Evolutionary conservation across 257 asterid genomes (phyloP), one percentile per base, ranked within the genome.

Genomic region (Catharanthus roseus): DNA sequence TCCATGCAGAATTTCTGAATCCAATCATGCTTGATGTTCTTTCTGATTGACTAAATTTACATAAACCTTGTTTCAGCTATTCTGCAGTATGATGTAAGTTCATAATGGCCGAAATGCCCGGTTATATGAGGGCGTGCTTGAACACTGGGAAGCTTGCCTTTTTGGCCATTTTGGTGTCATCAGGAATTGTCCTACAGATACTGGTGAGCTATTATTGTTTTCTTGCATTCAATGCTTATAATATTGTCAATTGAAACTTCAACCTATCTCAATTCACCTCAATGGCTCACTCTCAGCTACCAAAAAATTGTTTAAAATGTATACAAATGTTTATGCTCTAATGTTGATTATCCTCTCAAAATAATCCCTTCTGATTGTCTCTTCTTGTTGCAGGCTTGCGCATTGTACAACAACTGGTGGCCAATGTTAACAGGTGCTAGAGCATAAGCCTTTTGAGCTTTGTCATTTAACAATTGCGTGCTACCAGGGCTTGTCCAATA

Each of bases 361-460:
- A 33, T 81, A 65, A 70, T 57, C n/a, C 55, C 56, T 63, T 69
- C 69, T 78, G 61, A 44, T 65, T 70, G 11, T 42, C 39, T 74
- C 70, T 67, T 71, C 58, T 78, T 78, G 55, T 82, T 78, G 61
- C 88, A 93, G 98, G 93, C 98, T n/a, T 93, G 98, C 34, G 95
- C 95, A 75, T 72, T 93, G 51, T 93, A 88, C 84, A 78, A 87
- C 76, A 90, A 93, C 77, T 93, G 98, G 98, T 90, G 98, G 98
- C 97, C 98, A 39, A 93, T 93, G 98, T 79, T 93, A 80, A 84
- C 98, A 86, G 97, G 98, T 92, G 65, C 28, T 23, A 23, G 42
- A 34, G 18, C 18, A 16, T 60, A 33, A 18, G 34, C 16, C 26
- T 18, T 61, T 19, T 18, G 44, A 6, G 34, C 13, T 61, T 34